Evolutionary conservation across 345 rosid genomes (phyloP).

Genomic region (Raphanus raphanistrum): DNA sequence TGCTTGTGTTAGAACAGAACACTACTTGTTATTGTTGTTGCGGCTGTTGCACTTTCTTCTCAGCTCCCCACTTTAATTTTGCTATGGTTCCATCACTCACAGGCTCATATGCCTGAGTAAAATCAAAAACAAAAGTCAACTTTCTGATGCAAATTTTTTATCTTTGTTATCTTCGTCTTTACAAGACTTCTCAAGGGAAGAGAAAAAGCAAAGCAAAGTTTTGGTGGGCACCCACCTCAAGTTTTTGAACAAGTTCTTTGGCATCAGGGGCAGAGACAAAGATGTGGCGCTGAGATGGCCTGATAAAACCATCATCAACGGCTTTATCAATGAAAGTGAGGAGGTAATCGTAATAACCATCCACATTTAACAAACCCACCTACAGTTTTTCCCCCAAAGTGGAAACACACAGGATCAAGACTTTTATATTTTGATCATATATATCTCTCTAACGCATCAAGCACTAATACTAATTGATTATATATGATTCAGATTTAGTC

Average conservation of each 20-base stretch:
- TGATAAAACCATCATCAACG: conserved; percentile 94
- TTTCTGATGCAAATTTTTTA: neutral
- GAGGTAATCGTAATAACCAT: conserved; percentile 84
- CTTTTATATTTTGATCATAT: neutral
- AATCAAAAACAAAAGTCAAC: neutral
- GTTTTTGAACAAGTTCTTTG: conserved; percentile 82
- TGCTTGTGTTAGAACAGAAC: conserved; percentile 40
- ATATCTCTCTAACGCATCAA: neutral
- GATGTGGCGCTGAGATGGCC: conserved; percentile 81
- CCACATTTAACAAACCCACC: conserved; percentile 97
- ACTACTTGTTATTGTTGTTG: conserved; percentile 29
- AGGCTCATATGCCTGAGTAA: conserved; percentile 73
- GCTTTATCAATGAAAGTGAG: conserved; percentile 91
- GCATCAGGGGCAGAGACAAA: conserved; percentile 92
- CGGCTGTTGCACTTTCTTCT: conserved; percentile 46
- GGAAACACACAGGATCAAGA: conserved; percentile 19
- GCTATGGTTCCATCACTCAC: conserved; percentile 75
- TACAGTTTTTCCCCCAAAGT: conserved; percentile 29
- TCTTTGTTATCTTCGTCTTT: conserved; percentile 19
- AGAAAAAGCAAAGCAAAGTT: neutral
- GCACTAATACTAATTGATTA: neutral
- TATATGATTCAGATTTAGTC: neutral
- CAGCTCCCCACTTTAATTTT: conserved; percentile 78
- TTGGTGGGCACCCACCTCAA: conserved; percentile 65
- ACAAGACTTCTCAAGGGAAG: conserved; percentile 6